Evolutionary conservation across 306 rosid species (phyloP), one percentile per base, ranked within the genome.

Genomic region (Quercus bicolor): DNA sequence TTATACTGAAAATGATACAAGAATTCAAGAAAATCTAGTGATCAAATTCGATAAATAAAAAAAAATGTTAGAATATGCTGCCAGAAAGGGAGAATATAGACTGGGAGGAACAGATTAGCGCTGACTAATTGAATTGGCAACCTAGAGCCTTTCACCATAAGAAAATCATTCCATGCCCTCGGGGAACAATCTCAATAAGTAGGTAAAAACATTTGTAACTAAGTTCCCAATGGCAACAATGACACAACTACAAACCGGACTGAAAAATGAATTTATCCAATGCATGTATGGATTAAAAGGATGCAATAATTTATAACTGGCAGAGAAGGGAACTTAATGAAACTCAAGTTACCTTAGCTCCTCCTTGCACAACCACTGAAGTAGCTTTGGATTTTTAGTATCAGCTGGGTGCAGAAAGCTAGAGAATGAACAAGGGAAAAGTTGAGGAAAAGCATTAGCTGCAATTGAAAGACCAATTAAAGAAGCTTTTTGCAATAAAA

Each of bases 351-450:
- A 93, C 99, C 99, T 89, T 78, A 95, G 79, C 86, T 95, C 99
- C 91, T 95, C 98, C 90, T 82, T 88, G 88, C 97, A 91, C 84
- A 95, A 70, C 99, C 99, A 95, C 2, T 82, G 86, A 74, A 84
- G 91, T 77, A 95, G 87, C 90, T 87, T 92, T 56, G 90, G 88
- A 74, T 86, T 95, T 66, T 85, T 87, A 87, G 94, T 92, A 85
- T 95, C 98, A 72, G 98, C 93, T 14, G 98, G 98, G 73, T 95
- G 98, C 64, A 87, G 89, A 86, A 95, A 95, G 88, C 98, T 95
- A 83, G 59, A 80, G 73, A 51, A 81, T 21, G 21, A 69, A 5
- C 4, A 78, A 40, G 55, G 37, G 31, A 28, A 68, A 60, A 72
- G 29, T 45, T 4, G 68, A 28, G 33, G 72, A 61, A 53, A 74